Conservation (phyloP, 805 yeast genomes). For the Candida xyloterini region DNA sequence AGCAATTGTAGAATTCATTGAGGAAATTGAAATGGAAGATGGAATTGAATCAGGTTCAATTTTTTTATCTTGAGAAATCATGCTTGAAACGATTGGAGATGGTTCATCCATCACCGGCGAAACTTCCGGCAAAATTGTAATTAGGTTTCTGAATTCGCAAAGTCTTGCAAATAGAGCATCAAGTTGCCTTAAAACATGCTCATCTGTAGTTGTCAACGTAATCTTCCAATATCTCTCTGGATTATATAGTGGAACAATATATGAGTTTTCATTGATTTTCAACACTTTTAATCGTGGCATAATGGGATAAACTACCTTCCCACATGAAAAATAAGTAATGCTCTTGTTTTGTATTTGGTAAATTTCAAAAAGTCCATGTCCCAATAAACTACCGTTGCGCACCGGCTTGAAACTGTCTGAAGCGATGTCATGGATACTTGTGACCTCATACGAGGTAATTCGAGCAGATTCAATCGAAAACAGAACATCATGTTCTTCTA, state of each 20-base stretch:
- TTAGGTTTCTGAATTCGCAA: conserved; percentile 24
- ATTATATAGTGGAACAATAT: conserved; percentile 63
- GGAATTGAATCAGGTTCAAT: conserved; percentile 4
- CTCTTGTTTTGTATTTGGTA: conserved; percentile 52
- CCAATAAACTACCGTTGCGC: conserved; percentile 45
- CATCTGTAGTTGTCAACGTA: conserved; percentile 32
- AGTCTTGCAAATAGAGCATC: conserved; percentile 16
- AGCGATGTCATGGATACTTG: conserved; percentile 2
- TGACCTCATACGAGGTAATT: conserved; percentile 18
- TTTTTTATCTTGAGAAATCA: not conserved
- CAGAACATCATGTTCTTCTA: conserved; percentile 13
- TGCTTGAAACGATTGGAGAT: not conserved
- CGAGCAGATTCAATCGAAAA: conserved; percentile 12
- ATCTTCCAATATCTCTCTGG: conserved; percentile 77
- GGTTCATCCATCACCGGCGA: not conserved
- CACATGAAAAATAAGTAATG: conserved; percentile 64
- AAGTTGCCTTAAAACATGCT: conserved; percentile 24
- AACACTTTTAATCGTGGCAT: conserved; percentile 61
- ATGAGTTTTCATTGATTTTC: conserved; percentile 45
- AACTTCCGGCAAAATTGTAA: not conserved
- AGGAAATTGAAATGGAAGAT: conserved; percentile 23
- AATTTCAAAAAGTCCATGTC: conserved; percentile 58
- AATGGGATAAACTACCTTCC: conserved; percentile 70
- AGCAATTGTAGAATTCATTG: conserved; percentile 36
- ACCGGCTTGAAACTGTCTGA: conserved; percentile 2